Evolutionary conservation across 768 basidiomycete genomes (phyloP), one percentile per base, ranked within the genome.

Genomic region (Panaeolus papilionaceus): DNA sequence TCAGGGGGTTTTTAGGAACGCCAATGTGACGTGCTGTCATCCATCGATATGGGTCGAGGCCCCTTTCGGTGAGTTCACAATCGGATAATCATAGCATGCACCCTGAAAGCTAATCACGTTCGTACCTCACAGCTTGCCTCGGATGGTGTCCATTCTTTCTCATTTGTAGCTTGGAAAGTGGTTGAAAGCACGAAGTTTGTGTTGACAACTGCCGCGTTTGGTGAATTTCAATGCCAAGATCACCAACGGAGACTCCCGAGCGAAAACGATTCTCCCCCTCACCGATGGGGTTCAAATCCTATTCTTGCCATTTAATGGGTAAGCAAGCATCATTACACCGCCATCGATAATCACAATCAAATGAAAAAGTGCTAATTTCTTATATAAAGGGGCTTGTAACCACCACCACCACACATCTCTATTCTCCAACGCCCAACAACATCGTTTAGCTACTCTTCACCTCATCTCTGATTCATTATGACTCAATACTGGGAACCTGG

Each of bases 401-500:
- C 9, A 58, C 54, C 9, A 58, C 54, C 54, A 28, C 10, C 26
- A 33, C 26, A 58, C 4, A 49, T 8, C 44, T n/a, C 44, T 2
- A 18, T 4, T 18, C 45, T n/a, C 23, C 47, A 18, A 51, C 54
- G 11, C 28, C 54, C 14, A 58, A 28, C 14, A 28, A 1, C 54
- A 33, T 10, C 28, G 33, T 3, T 5, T 33, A 28, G n/a, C 28
- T 28, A 58, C 54, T 28, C 11, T 16, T 12, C 3, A 33, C 11
- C 11, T 16, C 54, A n/a, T 20, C 23, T 8, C 16, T 49, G 6
- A 49, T 6, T 23, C 4, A 58, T 28, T 11, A 58, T 58, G 54
- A 58, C 54, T 66, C 74, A 73, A 64, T 72, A 68, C 54, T 92
- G 91, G 91, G 77, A 88, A 79, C 89, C 90, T 42, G 89, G 89